These are phyloP conservation scores for Phytopythium helicoides DNA, from an alignment of 352 stramenopile species.

Conservation along the genomic window DNA sequence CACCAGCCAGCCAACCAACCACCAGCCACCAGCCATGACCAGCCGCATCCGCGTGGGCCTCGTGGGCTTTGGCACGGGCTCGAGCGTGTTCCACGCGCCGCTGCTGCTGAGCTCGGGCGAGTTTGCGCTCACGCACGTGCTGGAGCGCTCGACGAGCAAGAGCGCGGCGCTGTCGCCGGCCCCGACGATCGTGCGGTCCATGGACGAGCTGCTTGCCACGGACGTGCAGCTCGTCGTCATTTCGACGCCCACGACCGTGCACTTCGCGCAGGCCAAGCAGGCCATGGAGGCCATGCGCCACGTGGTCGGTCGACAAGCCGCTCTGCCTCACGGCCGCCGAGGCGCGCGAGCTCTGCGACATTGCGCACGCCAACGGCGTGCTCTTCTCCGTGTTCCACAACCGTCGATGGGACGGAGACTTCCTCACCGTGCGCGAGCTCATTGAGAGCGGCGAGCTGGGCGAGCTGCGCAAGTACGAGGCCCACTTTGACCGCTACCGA, in stretches of 20 bases:
- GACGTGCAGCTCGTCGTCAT: constrained; percentile 68
- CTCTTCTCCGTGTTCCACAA: constrained; percentile 80
- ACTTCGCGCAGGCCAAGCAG: constrained; percentile 75
- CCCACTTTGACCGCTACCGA: constrained; percentile 68
- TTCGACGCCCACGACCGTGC: constrained; percentile 66
- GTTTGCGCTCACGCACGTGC: constrained; percentile 73
- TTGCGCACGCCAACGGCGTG: constrained; percentile 48
- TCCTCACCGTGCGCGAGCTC: constrained; percentile 53
- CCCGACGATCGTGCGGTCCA: constrained; percentile 64
- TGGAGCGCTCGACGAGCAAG: constrained; percentile 70
- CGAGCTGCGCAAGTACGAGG: constrained; percentile 53
- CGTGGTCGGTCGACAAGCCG: constrained; percentile 76
- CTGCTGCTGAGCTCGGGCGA: constrained; percentile 55
- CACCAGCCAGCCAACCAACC: constrained; percentile 2
- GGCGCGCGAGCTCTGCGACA: constrained; percentile 44
- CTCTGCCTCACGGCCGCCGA: constrained; percentile 55
- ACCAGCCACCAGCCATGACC: neutral
- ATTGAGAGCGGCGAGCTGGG: constrained; percentile 47
- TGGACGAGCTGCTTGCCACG: constrained; percentile 61
- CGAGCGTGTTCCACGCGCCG: constrained; percentile 72
- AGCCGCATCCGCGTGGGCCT: constrained; percentile 53
- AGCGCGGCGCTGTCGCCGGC: constrained; percentile 41
- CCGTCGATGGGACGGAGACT: constrained; percentile 74
- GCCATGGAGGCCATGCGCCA: constrained; percentile 69
- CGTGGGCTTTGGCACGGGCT: constrained; percentile 69